Evolutionary conservation across 176 grass and related monocot genomes (phyloP).

Genomic region (Echinochloa phyllopogon): DNA sequence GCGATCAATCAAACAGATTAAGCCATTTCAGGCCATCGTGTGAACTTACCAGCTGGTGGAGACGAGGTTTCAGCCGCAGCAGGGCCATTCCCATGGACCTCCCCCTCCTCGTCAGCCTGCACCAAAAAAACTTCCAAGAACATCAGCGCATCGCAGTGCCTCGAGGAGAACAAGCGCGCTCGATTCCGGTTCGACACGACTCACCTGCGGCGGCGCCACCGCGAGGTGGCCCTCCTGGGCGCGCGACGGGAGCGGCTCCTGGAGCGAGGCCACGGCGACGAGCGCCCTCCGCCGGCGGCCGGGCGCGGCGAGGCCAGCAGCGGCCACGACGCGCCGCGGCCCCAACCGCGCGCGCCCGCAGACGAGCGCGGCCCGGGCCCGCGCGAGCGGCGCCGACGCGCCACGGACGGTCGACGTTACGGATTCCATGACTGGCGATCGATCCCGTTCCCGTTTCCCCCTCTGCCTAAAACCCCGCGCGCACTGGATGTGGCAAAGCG

Average conservation of each 20-base stretch:
- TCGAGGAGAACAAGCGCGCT: not conserved
- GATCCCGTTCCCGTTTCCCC: too few relatives aligned
- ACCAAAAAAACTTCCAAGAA: not conserved
- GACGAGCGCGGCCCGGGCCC: not conserved
- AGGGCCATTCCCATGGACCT: not conserved
- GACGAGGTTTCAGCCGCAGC: slow-evolving; percentile 16
- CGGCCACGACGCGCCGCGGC: slow-evolving; percentile 4
- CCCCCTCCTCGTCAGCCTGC: slow-evolving; percentile 40
- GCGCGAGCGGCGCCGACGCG: not conserved
- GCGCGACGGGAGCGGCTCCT: not conserved
- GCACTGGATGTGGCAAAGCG: not conserved
- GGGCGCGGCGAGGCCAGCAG: not conserved
- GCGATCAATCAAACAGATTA: not conserved
- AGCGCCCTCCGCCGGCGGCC: slow-evolving; percentile 18
- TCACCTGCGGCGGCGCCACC: slow-evolving; percentile 23
- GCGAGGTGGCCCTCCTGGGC: slow-evolving; percentile 20
- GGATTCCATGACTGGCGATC: slow-evolving; percentile 25
- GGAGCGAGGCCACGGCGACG: slow-evolving; percentile 28
- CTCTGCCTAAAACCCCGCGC: not conserved
- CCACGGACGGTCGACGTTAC: not conserved
- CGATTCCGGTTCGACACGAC: not conserved
- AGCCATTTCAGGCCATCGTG: not conserved
- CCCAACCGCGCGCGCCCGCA: not conserved
- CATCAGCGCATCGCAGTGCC: not conserved
- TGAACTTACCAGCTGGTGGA: slow-evolving; percentile 10